Conservation (phyloP, 108 stramenopile genomes). For the Aurantiochytrium sp. region DNA sequence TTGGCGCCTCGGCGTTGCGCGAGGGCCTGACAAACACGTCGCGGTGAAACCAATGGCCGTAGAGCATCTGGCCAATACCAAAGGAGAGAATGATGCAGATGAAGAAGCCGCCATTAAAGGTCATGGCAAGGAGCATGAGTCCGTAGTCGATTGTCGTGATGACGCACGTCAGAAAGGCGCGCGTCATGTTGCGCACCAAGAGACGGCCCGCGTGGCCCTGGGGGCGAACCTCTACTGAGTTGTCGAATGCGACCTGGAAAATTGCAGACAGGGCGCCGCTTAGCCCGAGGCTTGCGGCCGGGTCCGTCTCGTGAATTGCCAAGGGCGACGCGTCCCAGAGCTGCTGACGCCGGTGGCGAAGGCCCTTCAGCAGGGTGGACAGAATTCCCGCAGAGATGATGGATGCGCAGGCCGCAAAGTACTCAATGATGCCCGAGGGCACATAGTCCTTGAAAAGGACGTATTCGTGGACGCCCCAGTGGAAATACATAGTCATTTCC, state of each 20-base stretch:
- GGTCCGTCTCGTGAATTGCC: background rate
- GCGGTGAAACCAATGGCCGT: background rate
- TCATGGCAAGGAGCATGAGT: slow-evolving; percentile 26
- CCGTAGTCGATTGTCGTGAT: background rate
- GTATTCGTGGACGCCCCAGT: background rate
- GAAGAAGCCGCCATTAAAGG: background rate
- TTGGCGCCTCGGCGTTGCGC: no score
- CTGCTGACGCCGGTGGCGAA: background rate
- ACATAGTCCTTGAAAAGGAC: background rate
- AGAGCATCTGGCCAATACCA: background rate
- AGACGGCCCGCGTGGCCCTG: background rate
- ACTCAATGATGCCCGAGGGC: background rate
- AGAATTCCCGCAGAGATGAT: background rate
- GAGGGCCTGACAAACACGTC: background rate
- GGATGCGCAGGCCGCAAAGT: background rate
- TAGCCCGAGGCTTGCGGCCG: background rate
- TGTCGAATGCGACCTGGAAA: background rate
- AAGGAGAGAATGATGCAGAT: background rate
- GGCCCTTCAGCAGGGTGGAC: background rate
- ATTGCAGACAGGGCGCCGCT: background rate
- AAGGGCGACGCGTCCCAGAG: background rate
- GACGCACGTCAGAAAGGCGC: background rate
- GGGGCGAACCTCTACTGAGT: background rate
- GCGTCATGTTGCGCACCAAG: background rate
- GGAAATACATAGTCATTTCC: slow-evolving; percentile 11